Evolutionary conservation across 2,329 filamentous ascomycete genomes (phyloP), one percentile per base, ranked within the genome.

Genomic region (Xylariaceae sp.): DNA sequence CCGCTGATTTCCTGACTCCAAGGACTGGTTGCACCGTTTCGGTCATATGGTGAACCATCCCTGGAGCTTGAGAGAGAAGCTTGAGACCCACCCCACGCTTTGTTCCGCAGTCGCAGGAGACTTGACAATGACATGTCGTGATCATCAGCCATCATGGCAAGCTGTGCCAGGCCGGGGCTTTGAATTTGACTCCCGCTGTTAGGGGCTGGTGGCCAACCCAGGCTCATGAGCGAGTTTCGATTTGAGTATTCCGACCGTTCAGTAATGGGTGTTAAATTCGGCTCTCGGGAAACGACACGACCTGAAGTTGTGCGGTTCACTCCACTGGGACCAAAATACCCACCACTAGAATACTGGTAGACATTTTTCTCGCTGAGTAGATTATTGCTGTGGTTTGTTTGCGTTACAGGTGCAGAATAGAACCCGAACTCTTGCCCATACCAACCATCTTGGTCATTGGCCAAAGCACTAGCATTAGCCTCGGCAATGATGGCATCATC

Each of bases 381-480:
- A 20, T 42, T 60, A n/a, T 57, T 40, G 23, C 22, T 51, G 25
- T 56, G 54, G 36, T 44, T 47, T 48, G 48, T 49, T 10, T 68
- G 64, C 14, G 63, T 63, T 5, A 68, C 55, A 0, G 80, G 77
- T 2, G 75, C 72, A 1, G 91, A 89, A 64, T 95, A 98, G 65
- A 98, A 98, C 1, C 90, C 91, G 61, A 98, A 98, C 64, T 98
- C 93, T 55, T 90, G 85, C 0, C 93, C 93, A 61, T 98, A 98
- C 71, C 93, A 94, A 1, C 89, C 92, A 53, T 96, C 92, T 6
- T 85, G 85, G 60, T 98, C 93, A 55, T 89, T 91, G 37, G 93
- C 92, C 6, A 98, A 74, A 1, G 87, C 93, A 63, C 93, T 91
- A 1, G 92, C 91, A 57, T 98, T 98, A 5, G 93, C 93, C 47